Evolutionary conservation across 75 land plant species (phyloP).

Genomic region (Sequoia sempervirens): DNA sequence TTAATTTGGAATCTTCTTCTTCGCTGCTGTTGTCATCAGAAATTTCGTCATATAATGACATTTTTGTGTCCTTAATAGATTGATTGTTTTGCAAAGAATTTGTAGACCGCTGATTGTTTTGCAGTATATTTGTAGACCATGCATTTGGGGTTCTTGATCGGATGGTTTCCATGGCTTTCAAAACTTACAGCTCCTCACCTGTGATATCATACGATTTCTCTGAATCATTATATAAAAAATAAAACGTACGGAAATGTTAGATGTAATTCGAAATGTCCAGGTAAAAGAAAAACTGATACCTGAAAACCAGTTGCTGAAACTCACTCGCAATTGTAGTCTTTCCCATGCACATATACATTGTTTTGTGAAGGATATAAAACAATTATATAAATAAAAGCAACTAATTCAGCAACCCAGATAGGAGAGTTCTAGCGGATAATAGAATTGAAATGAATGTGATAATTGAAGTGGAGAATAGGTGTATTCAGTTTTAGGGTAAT

Average conservation of each 20-base stretch:
- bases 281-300: neutral
- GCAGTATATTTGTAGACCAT: neutral
- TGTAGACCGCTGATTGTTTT: slow-evolving; percentile 1
- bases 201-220: neutral
- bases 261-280: neutral
- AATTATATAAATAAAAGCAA: too few relatives aligned
- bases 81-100: neutral
- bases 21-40: neutral
- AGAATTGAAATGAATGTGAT: too few relatives aligned
- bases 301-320: neutral
- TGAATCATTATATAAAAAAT: too few relatives aligned
- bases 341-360: neutral
- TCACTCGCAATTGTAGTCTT: neutral
- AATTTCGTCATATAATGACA: neutral
- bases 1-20: neutral
- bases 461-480: too few relatives aligned
- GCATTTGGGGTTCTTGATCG: slow-evolving; percentile 2
- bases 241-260: neutral
- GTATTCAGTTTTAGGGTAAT: too few relatives aligned
- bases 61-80: neutral
- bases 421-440: too few relatives aligned
- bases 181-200: neutral
- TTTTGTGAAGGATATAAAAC: neutral
- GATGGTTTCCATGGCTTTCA: slow-evolving; percentile 1
- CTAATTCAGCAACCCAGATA: too few relatives aligned